Percentiles rank a stretch among this genome's conserved stretches.
phyloP scores from a whole-genome alignment of 1,139 yeast species.

The Candida pseudoviswanathii region DNA sequence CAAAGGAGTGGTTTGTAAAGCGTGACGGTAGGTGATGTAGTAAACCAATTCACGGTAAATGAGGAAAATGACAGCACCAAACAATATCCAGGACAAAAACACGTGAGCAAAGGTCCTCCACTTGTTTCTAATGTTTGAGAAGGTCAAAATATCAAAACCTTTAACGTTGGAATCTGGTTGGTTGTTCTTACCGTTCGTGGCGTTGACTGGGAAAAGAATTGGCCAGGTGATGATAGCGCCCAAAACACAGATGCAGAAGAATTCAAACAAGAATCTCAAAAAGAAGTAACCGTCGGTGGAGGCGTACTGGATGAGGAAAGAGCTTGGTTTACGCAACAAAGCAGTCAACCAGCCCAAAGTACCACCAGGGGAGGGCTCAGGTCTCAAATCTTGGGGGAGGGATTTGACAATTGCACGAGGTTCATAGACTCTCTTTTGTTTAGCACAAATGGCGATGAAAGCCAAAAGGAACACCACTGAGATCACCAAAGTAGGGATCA shows the following conservation, averaged over 20 bases:
- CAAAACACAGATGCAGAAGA: slow-evolving; percentile 56
- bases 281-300: slow-evolving; percentile 92
- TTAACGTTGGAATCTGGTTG: slow-evolving; percentile 28
- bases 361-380: slow-evolving; percentile 61
- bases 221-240: slow-evolving; percentile 76
- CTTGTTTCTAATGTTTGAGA: slow-evolving; percentile 62
- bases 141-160: slow-evolving; percentile 63
- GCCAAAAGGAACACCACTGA: slow-evolving; percentile 56
- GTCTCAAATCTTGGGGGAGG: slow-evolving; percentile 43
- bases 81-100: slow-evolving; percentile 68
- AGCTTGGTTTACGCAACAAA: slow-evolving; percentile 57
- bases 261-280: slow-evolving; percentile 70
- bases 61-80: slow-evolving; percentile 58
- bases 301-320: slow-evolving; percentile 72
- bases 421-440: slow-evolving; percentile 73
- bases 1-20: slow-evolving; percentile 67
- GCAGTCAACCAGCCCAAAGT: slow-evolving; percentile 57
- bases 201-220: slow-evolving; percentile 82
- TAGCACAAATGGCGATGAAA: slow-evolving; percentile 68
- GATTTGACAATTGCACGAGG: slow-evolving; percentile 63
- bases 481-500: slow-evolving; percentile 46
- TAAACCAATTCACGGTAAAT: slow-evolving; percentile 73
- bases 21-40: slow-evolving; percentile 67
- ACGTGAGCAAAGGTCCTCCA: slow-evolving; percentile 73
- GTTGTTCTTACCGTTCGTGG: slow-evolving; percentile 63